Base-by-base conservation (phyloP, 2,329 filamentous ascomycete genomes). In the Aaosphaeria arxii region DNA sequence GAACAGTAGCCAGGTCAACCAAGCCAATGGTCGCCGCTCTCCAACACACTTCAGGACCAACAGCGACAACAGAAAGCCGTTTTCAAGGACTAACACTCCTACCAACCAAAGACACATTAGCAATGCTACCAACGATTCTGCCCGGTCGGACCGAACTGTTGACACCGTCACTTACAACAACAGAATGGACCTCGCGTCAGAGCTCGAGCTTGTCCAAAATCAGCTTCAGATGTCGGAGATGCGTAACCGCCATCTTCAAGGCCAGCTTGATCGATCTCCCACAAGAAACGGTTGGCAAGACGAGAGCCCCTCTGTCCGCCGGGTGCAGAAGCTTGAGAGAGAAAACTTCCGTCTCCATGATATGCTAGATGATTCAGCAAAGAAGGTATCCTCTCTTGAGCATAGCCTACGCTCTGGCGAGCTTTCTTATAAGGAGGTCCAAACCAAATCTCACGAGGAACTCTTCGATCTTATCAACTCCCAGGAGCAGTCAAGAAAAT, bases 221-320 rank as follows among this genome's bases (percentile, higher is more conserved):
- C 90, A 96, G 67, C 81, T 97, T 44, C 92, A 97, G 64, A 83
- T 97, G 67, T 86, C 88, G 4, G 88, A 96, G 70, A 96, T 97
- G 89, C 89, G 95, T 60, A 96, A 96, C 71, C 85, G 88, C 32
- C 91, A 97, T 62, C 82, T 97, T 5, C 89, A 96, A 65, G 91
- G 84, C 63, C 91, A 96, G 65, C 75, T 96, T 39, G 88, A 92
- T 36, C 83, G 88, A 42, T 85, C 83, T 0, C 83, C 86, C 3
- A 73, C 73, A 5, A 80, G 80, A 28, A 86, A 88, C 48, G 70
- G 74, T 33, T 83, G 77, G 67, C 75, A 84, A 48, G 87, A 92
- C 38, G 86, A 94, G 40, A 92, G 86, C 57, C 89, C 89, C 1
- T 92, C 89, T 1, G 68, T 88, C 42, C 82, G 86, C 46, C 85